phyloP scores from a whole-genome alignment of 768 basidiomycete species.

The Collybia sp. region DNA sequence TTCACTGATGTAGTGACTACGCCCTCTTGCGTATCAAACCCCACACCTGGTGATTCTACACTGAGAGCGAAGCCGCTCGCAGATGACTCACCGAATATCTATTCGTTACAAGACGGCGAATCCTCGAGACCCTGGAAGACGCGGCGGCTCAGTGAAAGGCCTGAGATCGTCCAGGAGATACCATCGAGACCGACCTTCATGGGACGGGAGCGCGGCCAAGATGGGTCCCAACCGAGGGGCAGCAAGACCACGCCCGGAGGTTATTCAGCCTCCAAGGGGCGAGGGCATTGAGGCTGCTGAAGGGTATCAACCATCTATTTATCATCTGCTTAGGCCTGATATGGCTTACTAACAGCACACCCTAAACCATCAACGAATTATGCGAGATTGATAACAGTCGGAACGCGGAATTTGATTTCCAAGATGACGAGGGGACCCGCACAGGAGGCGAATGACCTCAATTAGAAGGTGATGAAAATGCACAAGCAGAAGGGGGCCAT shows the following conservation, averaged over 20 bases:
- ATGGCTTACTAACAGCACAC: conserved; percentile 19
- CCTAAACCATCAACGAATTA: conserved; percentile 52
- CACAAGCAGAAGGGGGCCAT: conserved; percentile 29
- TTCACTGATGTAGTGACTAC: too few relatives aligned
- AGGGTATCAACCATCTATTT: too few relatives aligned
- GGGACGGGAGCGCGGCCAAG: too few relatives aligned
- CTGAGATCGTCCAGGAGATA: too few relatives aligned
- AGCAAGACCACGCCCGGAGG: conserved; percentile 25
- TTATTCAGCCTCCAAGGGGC: conserved; percentile 49
- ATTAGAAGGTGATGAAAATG: conserved; percentile 60
- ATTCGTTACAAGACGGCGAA: not conserved
- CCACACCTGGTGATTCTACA: too few relatives aligned
- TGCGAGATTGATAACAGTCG: conserved; percentile 62
- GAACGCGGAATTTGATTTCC: conserved; percentile 51
- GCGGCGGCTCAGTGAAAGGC: too few relatives aligned
- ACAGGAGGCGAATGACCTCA: too few relatives aligned
- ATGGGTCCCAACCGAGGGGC: conserved; percentile 3
- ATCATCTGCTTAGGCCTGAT: not conserved
- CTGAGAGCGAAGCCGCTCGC: too few relatives aligned
- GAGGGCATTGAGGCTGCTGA: conserved; percentile 26
- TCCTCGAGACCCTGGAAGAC: not conserved
- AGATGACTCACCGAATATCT: too few relatives aligned
- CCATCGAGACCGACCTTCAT: too few relatives aligned
- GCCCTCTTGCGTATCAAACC: too few relatives aligned
- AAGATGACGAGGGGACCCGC: conserved; percentile 72